A percentile compares a stretch with the other conserved stretches of the same genome.
phyloP scores from a whole-genome alignment of 176 grass and related monocot genomes.

The Pharus latifolius region DNA sequence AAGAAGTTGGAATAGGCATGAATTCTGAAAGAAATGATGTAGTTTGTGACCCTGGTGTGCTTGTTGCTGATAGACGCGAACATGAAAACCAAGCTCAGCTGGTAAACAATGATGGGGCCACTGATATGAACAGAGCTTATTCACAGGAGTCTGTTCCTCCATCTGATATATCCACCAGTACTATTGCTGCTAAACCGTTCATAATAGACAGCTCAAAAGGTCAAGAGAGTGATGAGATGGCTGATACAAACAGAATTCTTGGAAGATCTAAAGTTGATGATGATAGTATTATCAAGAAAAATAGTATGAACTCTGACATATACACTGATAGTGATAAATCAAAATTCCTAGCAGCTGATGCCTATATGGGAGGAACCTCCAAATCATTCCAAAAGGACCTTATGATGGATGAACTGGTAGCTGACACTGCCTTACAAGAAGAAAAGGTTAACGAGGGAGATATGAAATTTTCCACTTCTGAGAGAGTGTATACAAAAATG shows the following conservation, averaged over 20 bases:
- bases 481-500: not conserved
- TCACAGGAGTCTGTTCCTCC: not conserved
- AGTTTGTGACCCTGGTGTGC: slow-evolving; percentile 6
- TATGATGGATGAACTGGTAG: slow-evolving; percentile 22
- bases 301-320: slow-evolving; percentile 15
- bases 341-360: slow-evolving; percentile 15
- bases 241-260: not conserved
- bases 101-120: slow-evolving; percentile 17
- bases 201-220: slow-evolving; percentile 11
- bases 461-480: slow-evolving; percentile 1
- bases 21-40: slow-evolving; percentile 24
- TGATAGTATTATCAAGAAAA: not conserved
- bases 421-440: not conserved
- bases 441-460: slow-evolving; percentile 8
- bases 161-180: slow-evolving; percentile 21
- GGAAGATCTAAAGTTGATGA: not conserved
- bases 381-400: slow-evolving; percentile 16
- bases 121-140: not conserved
- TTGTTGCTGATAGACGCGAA: slow-evolving; percentile 17
- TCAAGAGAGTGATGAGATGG: slow-evolving; percentile 6
- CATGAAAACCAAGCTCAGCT: slow-evolving; percentile 6
- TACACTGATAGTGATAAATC: no score
- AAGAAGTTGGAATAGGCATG: slow-evolving; percentile 1
- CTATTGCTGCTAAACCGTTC: slow-evolving; percentile 13
- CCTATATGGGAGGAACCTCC: slow-evolving; percentile 13